Conservation (phyloP, 2,329 filamentous ascomycete genomes). For the Aspergillus pseudonomiae region DNA sequence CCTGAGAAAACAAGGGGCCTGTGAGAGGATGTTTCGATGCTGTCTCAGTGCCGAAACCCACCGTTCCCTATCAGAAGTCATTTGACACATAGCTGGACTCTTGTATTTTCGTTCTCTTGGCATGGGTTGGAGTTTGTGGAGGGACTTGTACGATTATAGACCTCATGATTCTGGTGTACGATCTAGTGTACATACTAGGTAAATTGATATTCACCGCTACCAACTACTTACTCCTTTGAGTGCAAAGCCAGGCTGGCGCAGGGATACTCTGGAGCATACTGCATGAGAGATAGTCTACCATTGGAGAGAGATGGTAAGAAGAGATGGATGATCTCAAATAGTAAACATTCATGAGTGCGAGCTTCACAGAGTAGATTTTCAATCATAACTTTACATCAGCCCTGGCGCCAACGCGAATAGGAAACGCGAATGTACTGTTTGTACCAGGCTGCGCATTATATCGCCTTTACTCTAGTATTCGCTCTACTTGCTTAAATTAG, state of each 20-base stretch:
- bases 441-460: background rate
- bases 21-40: conserved; percentile 23
- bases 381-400: background rate
- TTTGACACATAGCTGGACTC: conserved; percentile 1
- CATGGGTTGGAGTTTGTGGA: conserved; percentile 23
- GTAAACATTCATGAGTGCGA: background rate
- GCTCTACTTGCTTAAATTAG: background rate
- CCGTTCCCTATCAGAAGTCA: background rate
- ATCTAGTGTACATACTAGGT: conserved; percentile 17
- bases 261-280: background rate
- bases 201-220: conserved; percentile 2
- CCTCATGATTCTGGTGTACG: conserved; percentile 4
- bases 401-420: background rate
- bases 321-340: background rate
- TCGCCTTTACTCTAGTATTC: background rate
- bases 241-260: background rate
- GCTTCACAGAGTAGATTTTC: background rate
- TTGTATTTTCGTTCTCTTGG: conserved; percentile 12
- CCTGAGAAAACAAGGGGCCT: conserved; percentile 52
- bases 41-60: background rate
- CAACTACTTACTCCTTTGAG: background rate
- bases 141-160: conserved; percentile 10
- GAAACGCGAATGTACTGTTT: background rate
- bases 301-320: background rate
- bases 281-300: background rate